phyloP scores from a whole-genome alignment of 306 rosid species.

The Medicago lupulina region DNA sequence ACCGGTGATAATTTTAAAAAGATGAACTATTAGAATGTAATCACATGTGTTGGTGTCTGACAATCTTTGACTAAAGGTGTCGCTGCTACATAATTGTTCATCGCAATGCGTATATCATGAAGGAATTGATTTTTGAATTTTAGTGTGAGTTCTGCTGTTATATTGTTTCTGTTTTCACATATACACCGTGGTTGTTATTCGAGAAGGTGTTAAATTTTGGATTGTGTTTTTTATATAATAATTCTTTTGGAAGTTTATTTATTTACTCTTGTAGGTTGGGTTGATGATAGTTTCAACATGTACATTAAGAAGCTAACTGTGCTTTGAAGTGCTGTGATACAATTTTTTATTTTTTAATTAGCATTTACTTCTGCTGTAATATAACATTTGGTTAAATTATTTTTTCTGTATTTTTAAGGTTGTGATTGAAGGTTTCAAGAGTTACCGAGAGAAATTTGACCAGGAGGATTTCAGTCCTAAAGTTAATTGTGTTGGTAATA shows the following conservation, averaged over 20 bases:
- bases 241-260: too few species aligned
- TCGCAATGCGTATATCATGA: neutral
- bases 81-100: too few species aligned
- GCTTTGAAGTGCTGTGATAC: neutral
- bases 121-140: constrained; percentile 11
- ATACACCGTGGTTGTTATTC: too few species aligned
- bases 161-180: neutral
- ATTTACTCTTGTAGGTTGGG: constrained; percentile 51
- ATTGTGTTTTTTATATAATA: neutral
- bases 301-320: constrained; percentile 84
- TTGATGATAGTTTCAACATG: constrained; percentile 65
- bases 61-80: too few species aligned
- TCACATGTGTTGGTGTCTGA: neutral
- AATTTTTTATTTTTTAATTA: neutral
- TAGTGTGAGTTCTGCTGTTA: constrained; percentile 4
- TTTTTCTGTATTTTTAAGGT: constrained; percentile 52
- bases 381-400: constrained; percentile 1
- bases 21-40: neutral
- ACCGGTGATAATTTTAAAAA: too few species aligned
- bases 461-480: constrained; percentile 94
- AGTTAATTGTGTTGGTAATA: constrained; percentile 97
- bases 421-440: constrained; percentile 94
- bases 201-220: neutral
- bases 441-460: constrained; percentile 89
- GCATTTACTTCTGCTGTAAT: neutral